Conservation (phyloP, 345 rosid species). For the Nasturtium officinale region DNA sequence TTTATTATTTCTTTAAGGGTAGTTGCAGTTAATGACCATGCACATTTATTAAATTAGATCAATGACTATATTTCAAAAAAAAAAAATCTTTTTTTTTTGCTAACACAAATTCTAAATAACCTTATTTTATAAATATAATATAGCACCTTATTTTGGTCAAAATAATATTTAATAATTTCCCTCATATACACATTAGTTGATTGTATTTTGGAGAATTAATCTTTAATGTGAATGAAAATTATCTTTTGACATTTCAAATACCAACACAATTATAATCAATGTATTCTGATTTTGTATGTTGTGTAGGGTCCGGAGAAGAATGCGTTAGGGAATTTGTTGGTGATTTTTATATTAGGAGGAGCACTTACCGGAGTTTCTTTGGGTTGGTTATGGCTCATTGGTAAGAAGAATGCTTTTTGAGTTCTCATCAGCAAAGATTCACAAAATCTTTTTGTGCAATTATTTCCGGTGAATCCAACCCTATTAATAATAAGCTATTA, state of each 20-base stretch:
- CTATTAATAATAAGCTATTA: not conserved
- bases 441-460: not conserved
- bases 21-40: not conserved
- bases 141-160: not conserved
- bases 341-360: conserved; percentile 47
- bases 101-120: no score
- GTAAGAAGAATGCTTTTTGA: conserved; percentile 53
- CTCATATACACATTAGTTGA: not conserved
- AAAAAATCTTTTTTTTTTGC: no score
- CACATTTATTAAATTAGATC: not conserved
- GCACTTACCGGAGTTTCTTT: conserved; percentile 62
- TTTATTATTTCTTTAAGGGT: not conserved
- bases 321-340: conserved; percentile 84
- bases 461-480: not conserved
- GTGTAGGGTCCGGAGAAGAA: conserved; percentile 90
- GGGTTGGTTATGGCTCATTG: conserved; percentile 89
- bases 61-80: not conserved
- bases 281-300: conserved; percentile 1
- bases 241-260: not conserved
- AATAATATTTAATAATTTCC: not conserved
- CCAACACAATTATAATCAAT: not conserved
- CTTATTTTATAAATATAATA: no score
- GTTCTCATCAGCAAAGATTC: conserved; percentile 1
- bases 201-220: not conserved
- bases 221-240: not conserved